Percentiles rank a stretch among this genome's conserved stretches.
Evolutionary conservation across 2,329 filamentous ascomycete genomes (phyloP).

Genomic region (Sclerotinia trifoliorum): DNA sequence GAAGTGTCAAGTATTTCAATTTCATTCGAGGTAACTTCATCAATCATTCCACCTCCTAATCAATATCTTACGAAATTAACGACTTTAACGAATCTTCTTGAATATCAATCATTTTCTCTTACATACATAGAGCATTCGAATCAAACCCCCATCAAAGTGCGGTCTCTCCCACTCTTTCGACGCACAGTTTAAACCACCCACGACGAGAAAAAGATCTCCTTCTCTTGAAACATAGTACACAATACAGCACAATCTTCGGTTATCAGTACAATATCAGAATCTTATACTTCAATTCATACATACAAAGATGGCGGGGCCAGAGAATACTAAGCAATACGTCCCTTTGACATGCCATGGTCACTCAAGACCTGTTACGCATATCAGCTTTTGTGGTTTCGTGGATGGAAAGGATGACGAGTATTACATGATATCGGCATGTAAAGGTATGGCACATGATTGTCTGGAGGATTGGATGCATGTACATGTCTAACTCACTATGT

Average conservation of each 20-base stretch:
- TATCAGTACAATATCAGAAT: neutral
- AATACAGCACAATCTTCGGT: neutral
- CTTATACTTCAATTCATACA: conserved; percentile 13
- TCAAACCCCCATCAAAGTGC: neutral
- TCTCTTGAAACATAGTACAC: neutral
- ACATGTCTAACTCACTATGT: conserved; percentile 28
- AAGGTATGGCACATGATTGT: conserved; percentile 47
- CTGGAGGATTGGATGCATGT: neutral
- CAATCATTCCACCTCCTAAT: conserved; percentile 19
- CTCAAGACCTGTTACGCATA: conserved; percentile 70
- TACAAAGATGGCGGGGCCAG: conserved; percentile 33
- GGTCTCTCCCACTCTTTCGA: conserved; percentile 16
- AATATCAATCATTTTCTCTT: conserved; percentile 23
- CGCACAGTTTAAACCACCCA: neutral
- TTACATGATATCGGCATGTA: conserved; percentile 72
- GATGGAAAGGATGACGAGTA: conserved; percentile 57
- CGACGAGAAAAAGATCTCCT: neutral
- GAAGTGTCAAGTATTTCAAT: conserved; percentile 9
- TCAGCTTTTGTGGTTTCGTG: conserved; percentile 67
- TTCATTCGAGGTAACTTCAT: neutral
- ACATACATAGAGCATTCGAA: conserved; percentile 11
- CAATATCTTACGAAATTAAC: conserved; percentile 36
- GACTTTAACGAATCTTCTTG: conserved; percentile 41
- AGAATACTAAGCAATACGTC: conserved; percentile 46
- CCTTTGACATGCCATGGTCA: conserved; percentile 75